Evolutionary conservation across 495 filamentous ascomycete species (phyloP).

Genomic region (Tetracladium marchalianum): DNA sequence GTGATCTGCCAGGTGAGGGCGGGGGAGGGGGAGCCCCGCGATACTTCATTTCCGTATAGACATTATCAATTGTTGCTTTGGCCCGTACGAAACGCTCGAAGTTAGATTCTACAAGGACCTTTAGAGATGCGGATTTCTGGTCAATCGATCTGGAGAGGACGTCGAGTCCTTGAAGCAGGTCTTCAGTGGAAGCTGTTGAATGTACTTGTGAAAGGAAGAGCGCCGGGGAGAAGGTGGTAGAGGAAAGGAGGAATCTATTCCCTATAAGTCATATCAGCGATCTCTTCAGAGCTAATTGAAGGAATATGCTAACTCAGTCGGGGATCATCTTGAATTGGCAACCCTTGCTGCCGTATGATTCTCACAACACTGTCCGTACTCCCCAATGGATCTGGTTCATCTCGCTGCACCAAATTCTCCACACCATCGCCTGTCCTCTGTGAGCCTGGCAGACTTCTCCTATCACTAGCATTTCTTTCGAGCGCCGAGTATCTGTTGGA

Average conservation of each 20-base stretch:
- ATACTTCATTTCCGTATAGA: slow-evolving; percentile 95
- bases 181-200: slow-evolving; percentile 66
- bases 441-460: slow-evolving; percentile 55
- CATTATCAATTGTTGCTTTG: slow-evolving; percentile 94
- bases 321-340: slow-evolving; percentile 78
- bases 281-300: not conserved
- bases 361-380: slow-evolving; percentile 73
- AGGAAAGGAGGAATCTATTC: slow-evolving; percentile 88
- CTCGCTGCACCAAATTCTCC: slow-evolving; percentile 70
- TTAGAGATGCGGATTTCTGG: slow-evolving; percentile 90
- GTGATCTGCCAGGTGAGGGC: slow-evolving; percentile 29
- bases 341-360: slow-evolving; percentile 59
- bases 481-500: slow-evolving; percentile 71
- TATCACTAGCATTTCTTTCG: slow-evolving; percentile 58
- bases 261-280: slow-evolving; percentile 34
- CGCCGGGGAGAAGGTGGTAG: slow-evolving; percentile 87
- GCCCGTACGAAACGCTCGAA: slow-evolving; percentile 96
- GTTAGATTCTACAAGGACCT: slow-evolving; percentile 91
- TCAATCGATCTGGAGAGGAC: slow-evolving; percentile 83
- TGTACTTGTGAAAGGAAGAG: slow-evolving; percentile 90
- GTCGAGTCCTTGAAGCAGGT: slow-evolving; percentile 69
- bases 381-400: slow-evolving; percentile 87
- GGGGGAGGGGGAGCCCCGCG: slow-evolving; percentile 55
- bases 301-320: slow-evolving; percentile 50
- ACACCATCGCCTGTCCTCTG: slow-evolving; percentile 56